phyloP scores from a whole-genome alignment of 208 protist genomes.

The Crithidia expoeki region DNA sequence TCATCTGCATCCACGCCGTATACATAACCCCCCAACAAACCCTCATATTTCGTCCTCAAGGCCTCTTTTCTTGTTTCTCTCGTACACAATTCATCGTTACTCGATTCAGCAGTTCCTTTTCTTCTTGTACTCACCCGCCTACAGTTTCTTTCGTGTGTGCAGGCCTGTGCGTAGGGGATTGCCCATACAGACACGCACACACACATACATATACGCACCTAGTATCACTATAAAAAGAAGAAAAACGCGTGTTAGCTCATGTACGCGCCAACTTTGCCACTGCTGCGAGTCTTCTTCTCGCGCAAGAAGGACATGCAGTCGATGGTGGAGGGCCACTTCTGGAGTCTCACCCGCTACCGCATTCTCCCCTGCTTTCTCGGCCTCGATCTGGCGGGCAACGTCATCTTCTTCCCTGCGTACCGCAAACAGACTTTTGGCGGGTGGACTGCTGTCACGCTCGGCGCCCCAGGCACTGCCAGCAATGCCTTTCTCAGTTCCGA shows the following conservation, averaged over 20 bases:
- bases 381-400: slow-evolving; percentile 85
- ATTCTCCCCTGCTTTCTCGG: slow-evolving; percentile 76
- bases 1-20: too few relatives aligned
- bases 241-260: slow-evolving; percentile 10
- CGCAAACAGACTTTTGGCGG: slow-evolving; percentile 79
- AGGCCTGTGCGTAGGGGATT: too few relatives aligned
- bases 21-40: too few relatives aligned
- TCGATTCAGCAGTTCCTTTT: too few relatives aligned
- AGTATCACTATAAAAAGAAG: background rate
- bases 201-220: background rate
- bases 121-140: background rate
- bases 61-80: too few relatives aligned
- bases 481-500: slow-evolving; percentile 63
- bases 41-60: too few relatives aligned
- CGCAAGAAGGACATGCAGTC: slow-evolving; percentile 43
- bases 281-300: slow-evolving; percentile 37
- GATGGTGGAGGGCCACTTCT: slow-evolving; percentile 84
- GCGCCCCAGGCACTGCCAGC: slow-evolving; percentile 46
- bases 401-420: slow-evolving; percentile 86
- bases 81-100: background rate
- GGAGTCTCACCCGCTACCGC: slow-evolving; percentile 87
- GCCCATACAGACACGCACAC: too few relatives aligned
- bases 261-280: slow-evolving; percentile 31
- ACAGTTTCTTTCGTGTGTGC: too few relatives aligned
- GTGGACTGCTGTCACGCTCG: slow-evolving; percentile 84